Evolutionary conservation across 1,139 yeast genomes (phyloP), one percentile per base, ranked within the genome.

Genomic region (Yamadazyma membranifaciens): DNA sequence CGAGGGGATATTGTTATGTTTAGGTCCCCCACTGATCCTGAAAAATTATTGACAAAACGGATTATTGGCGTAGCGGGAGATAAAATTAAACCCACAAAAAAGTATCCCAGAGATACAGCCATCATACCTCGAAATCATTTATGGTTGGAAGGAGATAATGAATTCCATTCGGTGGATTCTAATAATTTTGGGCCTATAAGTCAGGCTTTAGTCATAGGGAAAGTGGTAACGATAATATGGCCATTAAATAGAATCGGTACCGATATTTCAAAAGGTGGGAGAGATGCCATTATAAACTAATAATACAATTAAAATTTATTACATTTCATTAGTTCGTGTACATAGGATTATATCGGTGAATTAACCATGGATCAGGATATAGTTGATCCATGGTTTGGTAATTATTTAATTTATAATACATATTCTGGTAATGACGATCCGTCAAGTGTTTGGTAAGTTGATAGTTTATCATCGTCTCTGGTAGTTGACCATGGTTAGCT

Each of bases 91-190:
- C 80, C 95, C 1, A 65, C 74, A 9, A 60, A 63, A 25, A 81
- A 81, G 14, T 87, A 85, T 56, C 92, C 95, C 1, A 75, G 80
- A 53, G 65, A 71, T 2, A 66, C 68, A 33, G 81, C 83, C 7
- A 63, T 64, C 20, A 66, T 91, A 2, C 96, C 96, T 3, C 63
- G 87, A 42, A 84, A 82, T 53, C 98, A 91, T 57, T 54, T 87
- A 10, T 91, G 97, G 97, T 89, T 89, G 0, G 97, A 91, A 60
- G 98, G 98, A 3, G 98, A 91, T 58, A 89, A 88, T 57, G 62
- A 63, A n/a, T 67, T 83, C 40, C 96, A 87, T 54, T 84, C 95
- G 1, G 65, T 88, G 3, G 97, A 89, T 61, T 82, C 92, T 37
- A 88, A 88, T 57, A 75, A 73, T 9, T 89, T 86, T 63, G 97